Conservation (phyloP, 805 yeast species). For the Ascoidea asiatica region DNA sequence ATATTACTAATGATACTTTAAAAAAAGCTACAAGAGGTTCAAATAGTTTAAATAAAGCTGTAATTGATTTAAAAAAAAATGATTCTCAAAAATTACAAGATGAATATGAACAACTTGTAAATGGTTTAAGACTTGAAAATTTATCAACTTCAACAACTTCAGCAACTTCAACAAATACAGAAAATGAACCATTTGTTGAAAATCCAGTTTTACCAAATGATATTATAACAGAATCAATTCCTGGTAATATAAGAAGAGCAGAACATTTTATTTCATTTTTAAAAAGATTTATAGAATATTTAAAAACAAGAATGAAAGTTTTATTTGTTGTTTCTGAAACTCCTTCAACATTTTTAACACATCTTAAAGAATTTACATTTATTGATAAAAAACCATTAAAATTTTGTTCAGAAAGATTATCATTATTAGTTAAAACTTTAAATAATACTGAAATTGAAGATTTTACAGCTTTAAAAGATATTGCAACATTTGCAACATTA, state of each 20-base stretch:
- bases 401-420: conserved; percentile 84
- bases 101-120: conserved; percentile 85
- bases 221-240: conserved; percentile 81
- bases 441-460: conserved; percentile 86
- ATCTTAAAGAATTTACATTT: conserved; percentile 82
- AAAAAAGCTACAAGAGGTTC: conserved; percentile 86
- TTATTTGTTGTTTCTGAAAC: conserved; percentile 97
- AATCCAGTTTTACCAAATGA: conserved; percentile 84
- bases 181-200: conserved; percentile 59
- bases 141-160: conserved; percentile 34
- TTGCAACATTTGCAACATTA: conserved; percentile 92
- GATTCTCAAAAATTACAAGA: conserved; percentile 78
- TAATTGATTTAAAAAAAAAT: conserved; percentile 70
- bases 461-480: conserved; percentile 83
- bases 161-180: conserved; percentile 10
- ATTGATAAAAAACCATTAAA: conserved; percentile 85
- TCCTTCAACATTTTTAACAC: conserved; percentile 84
- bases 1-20: conserved; percentile 79
- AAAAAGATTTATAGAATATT: conserved; percentile 83
- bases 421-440: conserved; percentile 77
- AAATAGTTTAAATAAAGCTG: conserved; percentile 56
- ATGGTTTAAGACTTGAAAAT: conserved; percentile 78
- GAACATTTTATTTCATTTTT: conserved; percentile 93
- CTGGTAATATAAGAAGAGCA: conserved; percentile 94
- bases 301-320: conserved; percentile 95